A percentile compares a stretch with the other conserved stretches of the same genome.
Conservation (phyloP, 2,329 filamentous ascomycete species). For the Atkinsonella hypoxylon region DNA sequence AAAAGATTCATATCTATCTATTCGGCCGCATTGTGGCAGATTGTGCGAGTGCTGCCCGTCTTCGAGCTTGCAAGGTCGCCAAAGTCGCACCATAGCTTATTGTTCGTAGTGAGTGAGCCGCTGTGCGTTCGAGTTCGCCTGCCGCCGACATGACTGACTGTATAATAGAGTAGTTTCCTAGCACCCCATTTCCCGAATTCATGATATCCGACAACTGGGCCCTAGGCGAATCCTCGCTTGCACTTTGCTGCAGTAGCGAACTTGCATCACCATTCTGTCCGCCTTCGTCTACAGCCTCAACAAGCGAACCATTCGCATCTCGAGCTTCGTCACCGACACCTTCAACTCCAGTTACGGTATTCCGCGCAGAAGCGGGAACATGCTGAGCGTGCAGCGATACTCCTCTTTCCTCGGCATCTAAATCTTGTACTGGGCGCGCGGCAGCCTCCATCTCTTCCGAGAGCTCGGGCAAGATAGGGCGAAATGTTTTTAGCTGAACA, state of each 20-base stretch:
- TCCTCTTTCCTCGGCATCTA: slow-evolving; percentile 46
- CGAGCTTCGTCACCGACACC: slow-evolving; percentile 35
- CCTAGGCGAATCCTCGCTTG: slow-evolving; percentile 19
- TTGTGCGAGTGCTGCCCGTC: slow-evolving; percentile 25
- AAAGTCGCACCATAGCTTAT: slow-evolving; percentile 42
- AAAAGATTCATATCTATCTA: slow-evolving; percentile 9
- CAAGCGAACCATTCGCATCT: slow-evolving; percentile 14
- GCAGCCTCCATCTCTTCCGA: slow-evolving; percentile 14
- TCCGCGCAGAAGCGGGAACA: slow-evolving; percentile 18
- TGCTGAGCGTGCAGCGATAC: slow-evolving; percentile 17
- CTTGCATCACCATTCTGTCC: slow-evolving; percentile 17
- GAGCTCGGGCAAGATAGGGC: slow-evolving; percentile 19
- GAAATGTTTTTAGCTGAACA: slow-evolving; percentile 31
- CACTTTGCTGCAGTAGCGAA: slow-evolving; percentile 14
- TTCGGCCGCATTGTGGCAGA: slow-evolving; percentile 7
- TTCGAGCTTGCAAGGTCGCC: slow-evolving; percentile 35
- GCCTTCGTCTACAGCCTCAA: slow-evolving; percentile 13
- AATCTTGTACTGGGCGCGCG: slow-evolving; percentile 30
- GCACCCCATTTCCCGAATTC: slow-evolving; percentile 41
- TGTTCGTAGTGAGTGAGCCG: slow-evolving; percentile 40
- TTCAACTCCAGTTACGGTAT: slow-evolving; percentile 19
- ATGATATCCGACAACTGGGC: slow-evolving; percentile 35
- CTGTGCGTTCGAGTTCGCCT: slow-evolving; percentile 32
- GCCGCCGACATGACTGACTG: slow-evolving; percentile 36
- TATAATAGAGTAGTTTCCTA: slow-evolving; percentile 41